A percentile compares a stretch with the other conserved stretches of the same genome.
These are phyloP conservation scores for Pulveroboletus ravenelii DNA, from an alignment of 768 basidiomycete genomes.

Conservation along the genomic window DNA sequence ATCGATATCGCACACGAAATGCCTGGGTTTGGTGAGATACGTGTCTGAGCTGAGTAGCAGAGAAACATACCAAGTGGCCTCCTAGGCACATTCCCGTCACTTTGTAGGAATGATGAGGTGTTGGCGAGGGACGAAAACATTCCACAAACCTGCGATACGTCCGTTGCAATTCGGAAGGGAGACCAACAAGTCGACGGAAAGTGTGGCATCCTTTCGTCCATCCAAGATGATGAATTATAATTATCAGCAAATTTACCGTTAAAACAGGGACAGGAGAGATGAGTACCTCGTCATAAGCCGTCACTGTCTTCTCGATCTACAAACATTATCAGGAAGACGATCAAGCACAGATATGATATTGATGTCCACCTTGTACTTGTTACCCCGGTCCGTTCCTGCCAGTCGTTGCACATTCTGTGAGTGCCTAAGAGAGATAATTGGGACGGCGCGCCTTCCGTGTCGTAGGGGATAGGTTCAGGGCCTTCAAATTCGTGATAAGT, in stretches of 20 bases:
- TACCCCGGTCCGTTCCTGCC: conserved; percentile 86
- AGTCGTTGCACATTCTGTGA: background rate
- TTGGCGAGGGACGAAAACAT: background rate
- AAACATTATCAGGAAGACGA: conserved; percentile 3
- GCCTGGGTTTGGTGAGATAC: conserved; percentile 33
- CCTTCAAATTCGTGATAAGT: conserved; percentile 91
- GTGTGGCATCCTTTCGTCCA: conserved; percentile 61
- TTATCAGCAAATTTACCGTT: background rate
- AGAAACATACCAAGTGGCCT: conserved; percentile 67
- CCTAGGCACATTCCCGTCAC: conserved; percentile 91
- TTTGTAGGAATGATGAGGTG: conserved; percentile 23
- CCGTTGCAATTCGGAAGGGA: conserved; percentile 84
- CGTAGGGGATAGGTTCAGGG: conserved; percentile 85
- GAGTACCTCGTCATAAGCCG: conserved; percentile 81
- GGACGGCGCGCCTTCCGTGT: conserved; percentile 59
- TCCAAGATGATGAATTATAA: background rate
- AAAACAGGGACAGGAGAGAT: background rate
- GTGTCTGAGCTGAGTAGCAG: background rate
- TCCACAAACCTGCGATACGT: conserved; percentile 67
- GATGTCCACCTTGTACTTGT: conserved; percentile 71
- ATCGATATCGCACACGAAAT: conserved; percentile 39
- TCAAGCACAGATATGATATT: background rate
- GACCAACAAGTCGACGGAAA: conserved; percentile 69
- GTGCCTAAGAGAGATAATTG: background rate
- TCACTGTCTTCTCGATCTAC: conserved; percentile 82